Base-by-base conservation (phyloP, 805 yeast genomes). In the Wickerhamiella vanderwaltii region DNA sequence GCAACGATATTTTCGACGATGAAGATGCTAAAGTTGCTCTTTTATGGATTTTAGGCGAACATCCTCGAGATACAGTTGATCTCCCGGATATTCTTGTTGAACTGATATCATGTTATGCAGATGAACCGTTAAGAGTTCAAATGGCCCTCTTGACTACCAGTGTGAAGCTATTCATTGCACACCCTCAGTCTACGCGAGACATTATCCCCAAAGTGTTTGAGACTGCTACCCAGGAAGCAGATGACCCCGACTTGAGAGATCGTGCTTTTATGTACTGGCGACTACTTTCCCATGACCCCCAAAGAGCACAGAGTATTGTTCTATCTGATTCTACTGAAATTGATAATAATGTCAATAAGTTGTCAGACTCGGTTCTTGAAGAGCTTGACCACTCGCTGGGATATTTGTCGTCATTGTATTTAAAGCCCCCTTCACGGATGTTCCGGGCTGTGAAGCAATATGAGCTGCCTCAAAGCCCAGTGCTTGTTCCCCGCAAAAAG, bases 191-290 rank as follows among this genome's bases (percentile, higher is more conserved):
- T 16, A 76, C 78, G 2, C 80, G 79, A 50, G 53, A 62, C 2
- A 52, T 79, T 9, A 73, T 85, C 2, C 62, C 83, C 28, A 65
- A 67, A 25, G 64, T 79, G 0, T 61, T 86, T 43, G 76, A 75
- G 52, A 59, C 65, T 56, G 80, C 86, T 6, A 80, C 93, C 0
- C 91, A 84, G 49, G 80, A 76, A 9, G 64, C 68, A 1, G 77
- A 77, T 47, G 78, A 84, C 51, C 95, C 95, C 0, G 97, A 88
- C 60, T 60, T 86, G 9, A 68, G 96, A 46, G 93, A 84, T 49
- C 63, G 95, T 29, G 95, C 88, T 0, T 79, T 67, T 53, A 75
- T 84, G 61, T 87, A 88, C 61, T 80, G 94, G 91, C 68, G 94
- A 44, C 60, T 87, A 22, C 60, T 87, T 5, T 73, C 91, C 1